Conservation (phyloP, 1,139 yeast genomes). For the Wickerhamiella pararugosa region DNA sequence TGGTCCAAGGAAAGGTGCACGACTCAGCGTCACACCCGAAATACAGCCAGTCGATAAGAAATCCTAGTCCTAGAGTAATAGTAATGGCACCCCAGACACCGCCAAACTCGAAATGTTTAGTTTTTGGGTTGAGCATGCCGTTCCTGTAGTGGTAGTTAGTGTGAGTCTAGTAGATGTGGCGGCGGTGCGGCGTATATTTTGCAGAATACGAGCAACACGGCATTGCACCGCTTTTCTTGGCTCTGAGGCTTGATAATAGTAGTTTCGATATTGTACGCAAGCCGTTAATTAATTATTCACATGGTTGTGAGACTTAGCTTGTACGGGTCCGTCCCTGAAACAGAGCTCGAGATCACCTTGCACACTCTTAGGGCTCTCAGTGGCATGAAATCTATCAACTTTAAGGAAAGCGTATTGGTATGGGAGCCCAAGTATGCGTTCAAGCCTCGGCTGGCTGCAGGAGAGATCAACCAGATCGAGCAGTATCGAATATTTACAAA, state of each 20-base stretch:
- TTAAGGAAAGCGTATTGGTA: constrained; percentile 19
- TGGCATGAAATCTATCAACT: constrained; percentile 23
- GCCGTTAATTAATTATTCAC: not conserved
- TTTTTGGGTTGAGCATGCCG: constrained; percentile 40
- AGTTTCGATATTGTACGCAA: not conserved
- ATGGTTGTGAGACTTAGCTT: constrained; percentile 27
- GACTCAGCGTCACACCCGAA: constrained; percentile 29
- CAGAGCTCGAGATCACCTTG: constrained; percentile 22
- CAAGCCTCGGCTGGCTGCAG: constrained; percentile 22
- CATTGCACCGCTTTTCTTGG: too few species aligned
- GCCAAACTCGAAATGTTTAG: constrained; percentile 56
- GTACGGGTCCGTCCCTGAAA: constrained; percentile 19
- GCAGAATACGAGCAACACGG: too few species aligned
- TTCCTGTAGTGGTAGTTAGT: not conserved
- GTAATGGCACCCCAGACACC: constrained; percentile 64
- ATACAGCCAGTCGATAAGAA: constrained; percentile 42
- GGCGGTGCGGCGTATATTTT: too few species aligned
- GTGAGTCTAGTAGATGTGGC: too few species aligned
- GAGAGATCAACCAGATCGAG: constrained; percentile 24
- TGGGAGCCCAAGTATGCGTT: constrained; percentile 23
- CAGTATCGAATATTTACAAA: constrained; percentile 22
- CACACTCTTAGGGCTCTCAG: constrained; percentile 24
- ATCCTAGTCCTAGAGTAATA: constrained; percentile 54
- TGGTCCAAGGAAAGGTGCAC: constrained; percentile 21
- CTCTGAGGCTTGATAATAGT: too few species aligned